Percentiles rank a stretch among this genome's conserved stretches.
Conservation (phyloP, 768 basidiomycete species). For the Suillus occidentalis region DNA sequence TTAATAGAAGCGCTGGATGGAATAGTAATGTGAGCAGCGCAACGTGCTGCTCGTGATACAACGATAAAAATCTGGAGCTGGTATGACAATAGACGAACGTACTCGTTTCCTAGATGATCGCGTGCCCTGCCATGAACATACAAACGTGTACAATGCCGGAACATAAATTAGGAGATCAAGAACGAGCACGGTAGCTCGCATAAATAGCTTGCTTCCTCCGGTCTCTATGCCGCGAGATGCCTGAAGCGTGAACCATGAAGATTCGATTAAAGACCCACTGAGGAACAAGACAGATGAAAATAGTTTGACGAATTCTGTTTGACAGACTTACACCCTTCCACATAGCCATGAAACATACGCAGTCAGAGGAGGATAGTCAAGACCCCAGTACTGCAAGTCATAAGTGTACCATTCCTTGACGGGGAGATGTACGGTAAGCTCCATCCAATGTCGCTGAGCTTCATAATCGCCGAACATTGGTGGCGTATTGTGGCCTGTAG, state of each 20-base stretch:
- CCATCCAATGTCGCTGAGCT: slow-evolving; percentile 96
- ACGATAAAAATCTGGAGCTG: neutral
- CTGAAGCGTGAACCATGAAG: slow-evolving; percentile 71
- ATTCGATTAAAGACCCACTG: slow-evolving; percentile 52
- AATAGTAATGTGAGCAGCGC: slow-evolving; percentile 73
- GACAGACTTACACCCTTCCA: slow-evolving; percentile 63
- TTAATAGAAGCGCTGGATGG: slow-evolving; percentile 79
- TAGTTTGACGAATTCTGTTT: slow-evolving; percentile 11
- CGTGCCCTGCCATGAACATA: slow-evolving; percentile 60
- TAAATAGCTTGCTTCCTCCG: slow-evolving; percentile 64
- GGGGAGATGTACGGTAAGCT: slow-evolving; percentile 78
- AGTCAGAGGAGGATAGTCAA: slow-evolving; percentile 94
- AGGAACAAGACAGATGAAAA: slow-evolving; percentile 8
- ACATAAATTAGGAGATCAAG: slow-evolving; percentile 75
- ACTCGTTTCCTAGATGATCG: slow-evolving; percentile 83
- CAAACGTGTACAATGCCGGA: slow-evolving; percentile 70
- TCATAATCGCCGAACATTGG: slow-evolving; percentile 94
- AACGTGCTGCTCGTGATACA: slow-evolving; percentile 32
- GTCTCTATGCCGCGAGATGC: slow-evolving; percentile 74
- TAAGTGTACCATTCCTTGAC: slow-evolving; percentile 82
- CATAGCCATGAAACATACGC: slow-evolving; percentile 88
- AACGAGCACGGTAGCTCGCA: slow-evolving; percentile 74
- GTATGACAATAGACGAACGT: slow-evolving; percentile 15
- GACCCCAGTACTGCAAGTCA: slow-evolving; percentile 88
- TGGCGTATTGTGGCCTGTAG: slow-evolving; percentile 61